Conservation (phyloP, 768 basidiomycete species). For the Vishniacozyma victoriae region DNA sequence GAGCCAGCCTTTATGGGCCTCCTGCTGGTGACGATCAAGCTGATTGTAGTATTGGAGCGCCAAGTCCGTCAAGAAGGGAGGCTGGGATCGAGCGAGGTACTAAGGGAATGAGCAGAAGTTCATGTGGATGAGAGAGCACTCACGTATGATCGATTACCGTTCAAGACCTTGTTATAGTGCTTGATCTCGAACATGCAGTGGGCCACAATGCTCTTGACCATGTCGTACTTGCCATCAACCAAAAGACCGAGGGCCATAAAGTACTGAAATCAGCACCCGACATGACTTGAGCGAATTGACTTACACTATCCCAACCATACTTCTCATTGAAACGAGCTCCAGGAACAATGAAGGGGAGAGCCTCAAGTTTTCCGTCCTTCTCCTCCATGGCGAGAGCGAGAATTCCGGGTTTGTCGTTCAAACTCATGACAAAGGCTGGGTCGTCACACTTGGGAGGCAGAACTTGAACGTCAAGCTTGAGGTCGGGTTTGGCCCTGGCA, state of each 20-base stretch:
- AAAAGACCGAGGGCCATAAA: constrained; percentile 65
- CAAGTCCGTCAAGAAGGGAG: constrained; percentile 98
- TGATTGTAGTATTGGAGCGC: constrained; percentile 96
- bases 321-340: constrained; percentile 53
- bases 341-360: constrained; percentile 94
- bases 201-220: constrained; percentile 97
- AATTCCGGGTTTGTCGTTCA: constrained; percentile 91
- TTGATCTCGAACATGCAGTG: constrained; percentile 99
- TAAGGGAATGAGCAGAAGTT: constrained; percentile 48
- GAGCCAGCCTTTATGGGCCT: constrained; percentile 80
- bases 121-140: constrained; percentile 10
- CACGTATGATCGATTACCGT: constrained; percentile 77
- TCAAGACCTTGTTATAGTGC: constrained; percentile 84
- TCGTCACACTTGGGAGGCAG: constrained; percentile 83
- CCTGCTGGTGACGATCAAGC: constrained; percentile 74
- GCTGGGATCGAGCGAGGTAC: constrained; percentile 93
- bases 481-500: constrained; percentile 82
- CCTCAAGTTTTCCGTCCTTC: constrained; percentile 61
- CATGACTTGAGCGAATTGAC: neutral
- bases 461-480: constrained; percentile 86
- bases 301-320: constrained; percentile 45
- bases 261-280: constrained; percentile 33
- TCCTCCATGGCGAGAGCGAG: constrained; percentile 80
- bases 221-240: constrained; percentile 84
- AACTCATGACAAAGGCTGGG: constrained; percentile 77